Evolutionary conservation across 1,284 basidiomycete species (phyloP), one percentile per base, ranked within the genome.

Genomic region (Rhodotorula sp.): DNA sequence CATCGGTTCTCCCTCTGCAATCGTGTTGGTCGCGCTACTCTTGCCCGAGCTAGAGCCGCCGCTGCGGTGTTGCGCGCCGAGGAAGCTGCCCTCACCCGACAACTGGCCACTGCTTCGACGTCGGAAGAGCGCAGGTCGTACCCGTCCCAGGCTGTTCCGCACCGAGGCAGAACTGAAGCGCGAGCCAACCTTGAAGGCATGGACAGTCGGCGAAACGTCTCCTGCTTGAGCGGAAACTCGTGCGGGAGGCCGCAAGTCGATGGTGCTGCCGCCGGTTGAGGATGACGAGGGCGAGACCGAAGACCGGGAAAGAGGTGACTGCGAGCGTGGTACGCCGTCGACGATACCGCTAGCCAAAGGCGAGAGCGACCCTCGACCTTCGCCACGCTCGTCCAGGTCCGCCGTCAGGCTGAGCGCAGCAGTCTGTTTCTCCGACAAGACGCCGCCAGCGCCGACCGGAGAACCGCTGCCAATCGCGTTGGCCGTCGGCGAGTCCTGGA

Each of bases 71-170:
- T 64, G 53, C 15, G 56, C n/a, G 3, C 68, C 62, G 17, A 70
- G 42, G 60, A 72, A 70, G n/a, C 70, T 66, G 6, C 71, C 69
- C 42, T 72, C 73, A 24, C 62, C 71, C 45, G 65, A 64, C 20
- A 78, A 65, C 55, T 78, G 77, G 12, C 77, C 77, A 30, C 69
- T 72, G 49, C 76, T 77, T 48, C 77, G 54, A 1, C 77, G 58
- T 8, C 77, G 66, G 61, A 77, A 78, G 29, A 78, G 48, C 7
- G 64, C 62, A 10, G 71, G 71, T 6, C 64, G 53, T 20, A 64
- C 66, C 26, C 66, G 54, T 6, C 56, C 53, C 20, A 67, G 56
- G 15, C 64, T 55, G 62, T 42, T 61, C 10, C 54, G 59, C 55
- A 53, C 24, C 26, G 51, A 60, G 26, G 48, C 54, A 33, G 61